A percentile compares a stretch with the other conserved stretches of the same genome.
phyloP scores from a whole-genome alignment of 2,329 filamentous ascomycete genomes.

The Mycocentrospora acerina region DNA sequence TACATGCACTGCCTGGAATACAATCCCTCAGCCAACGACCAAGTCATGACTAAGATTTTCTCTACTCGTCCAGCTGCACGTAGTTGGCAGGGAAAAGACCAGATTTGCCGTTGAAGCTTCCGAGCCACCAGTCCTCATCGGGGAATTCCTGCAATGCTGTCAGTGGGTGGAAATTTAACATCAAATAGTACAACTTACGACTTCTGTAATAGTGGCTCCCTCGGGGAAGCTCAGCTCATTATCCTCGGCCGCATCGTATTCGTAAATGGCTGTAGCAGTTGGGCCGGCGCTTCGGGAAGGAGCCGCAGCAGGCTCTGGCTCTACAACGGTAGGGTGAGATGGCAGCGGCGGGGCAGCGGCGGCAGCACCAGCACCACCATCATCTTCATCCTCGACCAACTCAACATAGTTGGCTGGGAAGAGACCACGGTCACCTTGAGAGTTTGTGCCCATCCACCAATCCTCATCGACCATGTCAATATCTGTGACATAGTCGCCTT shows the following conservation, averaged over 20 bases:
- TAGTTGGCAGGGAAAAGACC: conserved; percentile 74
- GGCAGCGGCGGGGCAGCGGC: conserved; percentile 40
- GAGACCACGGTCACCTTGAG: conserved; percentile 77
- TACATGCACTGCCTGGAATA: no score
- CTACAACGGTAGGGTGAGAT: conserved; percentile 45
- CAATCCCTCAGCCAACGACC: no score
- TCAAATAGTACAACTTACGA: conserved; percentile 58
- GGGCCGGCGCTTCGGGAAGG: conserved; percentile 53
- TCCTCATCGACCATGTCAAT: conserved; percentile 98
- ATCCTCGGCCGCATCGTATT: conserved; percentile 96
- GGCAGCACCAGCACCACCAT: conserved; percentile 33
- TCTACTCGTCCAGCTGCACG: conserved; percentile 49
- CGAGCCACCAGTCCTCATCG: conserved; percentile 99
- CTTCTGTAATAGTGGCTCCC: conserved; percentile 74
- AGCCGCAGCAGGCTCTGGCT: conserved; percentile 34
- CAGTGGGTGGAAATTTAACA: conserved; percentile 6
- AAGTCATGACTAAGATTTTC: no score
- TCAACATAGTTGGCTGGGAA: conserved; percentile 99
- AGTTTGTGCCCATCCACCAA: conserved; percentile 97
- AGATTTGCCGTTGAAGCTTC: conserved; percentile 73
- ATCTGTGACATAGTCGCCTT: conserved; percentile 84
- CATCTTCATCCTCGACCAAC: conserved; percentile 66
- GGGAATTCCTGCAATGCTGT: conserved; percentile 73
- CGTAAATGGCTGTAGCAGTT: conserved; percentile 84
- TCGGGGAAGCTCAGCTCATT: conserved; percentile 88